Evolutionary conservation across 768 basidiomycete species (phyloP), one percentile per base, ranked within the genome.

Genomic region (Russula brevipes): DNA sequence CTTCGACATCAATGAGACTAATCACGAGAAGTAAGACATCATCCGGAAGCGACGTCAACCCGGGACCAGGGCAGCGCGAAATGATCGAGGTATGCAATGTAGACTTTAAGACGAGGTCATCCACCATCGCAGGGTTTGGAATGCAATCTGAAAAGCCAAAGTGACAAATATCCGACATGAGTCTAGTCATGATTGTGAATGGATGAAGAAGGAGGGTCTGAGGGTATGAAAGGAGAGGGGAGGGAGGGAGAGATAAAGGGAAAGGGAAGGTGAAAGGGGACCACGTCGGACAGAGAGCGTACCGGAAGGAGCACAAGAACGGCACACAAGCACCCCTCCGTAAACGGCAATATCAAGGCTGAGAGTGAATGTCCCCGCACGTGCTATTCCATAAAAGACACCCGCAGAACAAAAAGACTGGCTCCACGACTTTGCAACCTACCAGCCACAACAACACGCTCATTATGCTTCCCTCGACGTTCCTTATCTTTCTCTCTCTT

Each of bases 1-100:
- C 74, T 47, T 69, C 65, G 6, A 75, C 71, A 6, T 68, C 69
- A 19, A 74, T 66, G 56, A 70, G 70, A 58, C 71, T 70, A 46
- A 74, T 70, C 51, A 75, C 69, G 50, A 74, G 66, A 1, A 75
- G 71, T 14, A 75, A 52, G n/a, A 75, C 58, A 56, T 75, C 74
- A 66, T 75, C 73, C 19, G 74, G 72, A 17, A 75, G 71, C n/a
- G 70, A 65, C 1, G 65, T 49, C 16, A 74, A 54, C 19, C 55
- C 52, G 55, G 65, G 47, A 57, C 57, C 46, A 49, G 53, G 55
- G 53, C 57, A 54, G 54, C 41, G 35, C 0, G 58, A 51, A 24
- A 45, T 60, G 59, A 64, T 60, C 53, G 63, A 60, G 39, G 53
- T n/a, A 7, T 31, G 47, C 6, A 45, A 59, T 30, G 53, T 30